These are phyloP conservation scores for Dendrobium catenatum DNA, from an alignment of 106 monocot species.

Conservation along the genomic window DNA sequence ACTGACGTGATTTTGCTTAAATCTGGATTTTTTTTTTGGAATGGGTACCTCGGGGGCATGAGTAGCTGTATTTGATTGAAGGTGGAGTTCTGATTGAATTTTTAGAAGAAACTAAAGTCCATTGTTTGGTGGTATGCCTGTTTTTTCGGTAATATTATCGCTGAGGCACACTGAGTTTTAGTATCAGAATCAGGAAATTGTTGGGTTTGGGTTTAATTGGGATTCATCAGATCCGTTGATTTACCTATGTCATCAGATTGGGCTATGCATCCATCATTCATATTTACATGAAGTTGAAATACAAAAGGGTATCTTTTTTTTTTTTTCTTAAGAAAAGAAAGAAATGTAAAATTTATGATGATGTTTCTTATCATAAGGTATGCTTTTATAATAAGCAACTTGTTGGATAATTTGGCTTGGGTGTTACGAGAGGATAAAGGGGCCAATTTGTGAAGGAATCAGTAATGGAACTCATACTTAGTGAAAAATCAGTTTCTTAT, in stretches of 20 bases:
- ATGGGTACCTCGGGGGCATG: not conserved
- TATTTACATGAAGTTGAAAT: not conserved
- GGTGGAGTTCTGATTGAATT: not conserved
- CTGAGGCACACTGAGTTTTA: not conserved
- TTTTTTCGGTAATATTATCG: not conserved
- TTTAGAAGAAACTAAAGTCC: not conserved
- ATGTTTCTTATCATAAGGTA: not conserved
- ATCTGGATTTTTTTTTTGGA: not conserved
- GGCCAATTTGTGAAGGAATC: not conserved
- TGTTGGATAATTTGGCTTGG: not conserved
- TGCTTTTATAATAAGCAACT: conserved; percentile 2
- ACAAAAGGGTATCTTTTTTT: not conserved
- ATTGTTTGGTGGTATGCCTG: not conserved
- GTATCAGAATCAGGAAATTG: not conserved
- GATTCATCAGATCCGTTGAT: not conserved
- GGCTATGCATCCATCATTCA: not conserved
- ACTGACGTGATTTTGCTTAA: not conserved
- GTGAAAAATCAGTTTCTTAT: not conserved
- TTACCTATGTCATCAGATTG: not conserved
- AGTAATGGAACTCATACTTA: not conserved
- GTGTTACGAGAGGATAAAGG: not conserved
- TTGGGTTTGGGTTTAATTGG: not conserved
- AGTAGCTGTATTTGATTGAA: not conserved
- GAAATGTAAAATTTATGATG: not conserved
- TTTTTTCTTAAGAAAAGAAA: not conserved